Evolutionary conservation across 1,139 yeast genomes (phyloP), one percentile per base, ranked within the genome.

Genomic region (Pichia sp.): DNA sequence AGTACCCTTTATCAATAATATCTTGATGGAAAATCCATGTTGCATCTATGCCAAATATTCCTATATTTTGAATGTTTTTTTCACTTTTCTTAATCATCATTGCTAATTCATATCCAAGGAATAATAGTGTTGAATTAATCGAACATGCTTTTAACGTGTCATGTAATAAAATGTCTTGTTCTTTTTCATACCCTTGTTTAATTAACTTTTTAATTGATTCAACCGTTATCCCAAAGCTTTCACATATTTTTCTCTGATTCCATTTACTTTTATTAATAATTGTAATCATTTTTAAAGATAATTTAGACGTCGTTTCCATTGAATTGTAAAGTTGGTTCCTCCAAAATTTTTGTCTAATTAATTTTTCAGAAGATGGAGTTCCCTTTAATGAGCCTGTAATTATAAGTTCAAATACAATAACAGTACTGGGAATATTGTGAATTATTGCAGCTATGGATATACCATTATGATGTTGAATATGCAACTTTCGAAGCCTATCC

Each of bases 21-120:
- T n/a, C 20, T 35, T 27, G 34, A 22, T 22, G 26, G n/a, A 42
- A 10, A 11, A 45, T 33, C 48, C 48, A 42, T 8, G 29, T 20
- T 6, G 38, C 29, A 35, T 45, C 46, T 9, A 46, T 34, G 12
- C 46, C 49, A 11, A 46, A 46, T 4, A 42, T 26, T 2, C 49
- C 44, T 23, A 46, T 34, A 26, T 46, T 46, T 33, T 42, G 46
- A 4, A 46, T 25, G 8, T 29, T 40, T 4, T 30, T 16, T 26
- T 22, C 12, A 7, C 36, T 20, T 24, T 27, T 24, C 24, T 24
- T 33, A 12, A 32, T 32, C 35, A 32, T 37, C 4, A 20, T 23
- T 29, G 29, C n/a, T 8, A 37, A 29, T 12, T 25, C 8, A 27
- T 6, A 8, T 4, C 25, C 25, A n/a, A 37, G 23, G 8, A 27